These are phyloP conservation scores for Cylindrotheca closterium DNA, from an alignment of 108 stramenopile genomes.

Conservation along the genomic window DNA sequence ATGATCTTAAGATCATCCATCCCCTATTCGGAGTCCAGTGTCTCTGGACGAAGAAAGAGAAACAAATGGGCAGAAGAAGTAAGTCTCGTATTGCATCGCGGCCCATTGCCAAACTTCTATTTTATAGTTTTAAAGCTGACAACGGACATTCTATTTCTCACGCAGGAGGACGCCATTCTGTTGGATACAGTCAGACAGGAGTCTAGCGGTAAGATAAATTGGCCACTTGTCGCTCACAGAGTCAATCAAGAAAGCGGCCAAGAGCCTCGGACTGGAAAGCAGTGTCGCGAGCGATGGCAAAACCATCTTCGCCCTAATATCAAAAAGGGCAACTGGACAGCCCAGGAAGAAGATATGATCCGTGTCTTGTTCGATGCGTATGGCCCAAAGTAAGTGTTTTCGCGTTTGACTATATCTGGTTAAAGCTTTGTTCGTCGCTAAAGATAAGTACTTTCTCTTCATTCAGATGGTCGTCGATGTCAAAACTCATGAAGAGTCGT, in stretches of 20 bases:
- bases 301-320: slow-evolving; percentile 97
- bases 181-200: slow-evolving; percentile 1
- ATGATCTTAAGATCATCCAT: slow-evolving; percentile 10
- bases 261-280: slow-evolving; percentile 87
- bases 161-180: slow-evolving; percentile 25
- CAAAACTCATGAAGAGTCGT: slow-evolving; percentile 42
- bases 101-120: too few species aligned
- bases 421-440: not conserved
- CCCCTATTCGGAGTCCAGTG: not conserved
- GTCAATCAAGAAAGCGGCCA: slow-evolving; percentile 7
- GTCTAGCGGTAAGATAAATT: not conserved
- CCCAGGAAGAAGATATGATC: slow-evolving; percentile 84
- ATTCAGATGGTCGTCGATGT: slow-evolving; percentile 45
- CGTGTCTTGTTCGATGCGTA: slow-evolving; percentile 34
- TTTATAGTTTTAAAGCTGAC: too few species aligned
- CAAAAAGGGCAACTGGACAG: slow-evolving; percentile 83
- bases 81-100: not conserved
- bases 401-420: not conserved
- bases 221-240: slow-evolving; percentile 21
- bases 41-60: slow-evolving; percentile 13
- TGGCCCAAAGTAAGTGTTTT: slow-evolving; percentile 45
- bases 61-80: slow-evolving; percentile 14
- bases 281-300: slow-evolving; percentile 98
- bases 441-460: not conserved
- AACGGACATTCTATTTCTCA: too few species aligned